Base-by-base conservation (phyloP, 306 rosid species). In the Cucurbita maxima region DNA sequence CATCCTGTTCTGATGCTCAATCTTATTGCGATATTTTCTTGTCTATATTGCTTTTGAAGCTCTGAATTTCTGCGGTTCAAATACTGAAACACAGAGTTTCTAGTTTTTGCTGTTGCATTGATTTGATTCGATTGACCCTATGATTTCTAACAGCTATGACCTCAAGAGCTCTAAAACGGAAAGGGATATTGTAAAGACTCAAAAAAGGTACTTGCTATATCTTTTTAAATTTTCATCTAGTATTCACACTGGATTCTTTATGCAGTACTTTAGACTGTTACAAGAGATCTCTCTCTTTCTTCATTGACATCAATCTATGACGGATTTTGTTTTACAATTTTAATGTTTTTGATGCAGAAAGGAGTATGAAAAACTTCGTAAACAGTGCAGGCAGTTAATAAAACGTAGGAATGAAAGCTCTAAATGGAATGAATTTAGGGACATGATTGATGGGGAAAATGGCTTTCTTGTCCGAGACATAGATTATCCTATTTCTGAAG, bases 401-500 rank as follows among this genome's bases (percentile, higher is more conserved):
- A 95, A 87, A 81, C 82, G 73, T 37, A 61, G 71, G 18, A 84
- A 77, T 79, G 91, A 81, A 77, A 84, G 83, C 74, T 80, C 85
- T 38, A 86, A 88, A 78, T 81, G 87, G 47, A 84, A 79, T 61
- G 97, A 83, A 30, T 58, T 45, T 69, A 85, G 79, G 74, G 92
- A 77, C 85, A 77, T 84, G 72, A 76, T 76, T 75, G 81, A 67
- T 75, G 92, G 89, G 74, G 90, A 85, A 81, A 75, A 87, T 38
- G 76, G 82, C 47, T 80, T 76, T 75, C 76, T 82, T 68, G 81
- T 81, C 75, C 96, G 82, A 72, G 86, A 84, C 59, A 74, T 88
- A 34, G 87, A 84, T 79, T 95, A 96, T 83, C 93, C 96, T 64
- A 89, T 96, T 89, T 95, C 99, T 0, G 99, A 88, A 79, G 99